Percentiles rank a stretch among this genome's conserved stretches.
These are phyloP conservation scores for Paraphaeosphaeria sporulosa DNA, from an alignment of 2,329 filamentous ascomycete species.

Conservation along the genomic window DNA sequence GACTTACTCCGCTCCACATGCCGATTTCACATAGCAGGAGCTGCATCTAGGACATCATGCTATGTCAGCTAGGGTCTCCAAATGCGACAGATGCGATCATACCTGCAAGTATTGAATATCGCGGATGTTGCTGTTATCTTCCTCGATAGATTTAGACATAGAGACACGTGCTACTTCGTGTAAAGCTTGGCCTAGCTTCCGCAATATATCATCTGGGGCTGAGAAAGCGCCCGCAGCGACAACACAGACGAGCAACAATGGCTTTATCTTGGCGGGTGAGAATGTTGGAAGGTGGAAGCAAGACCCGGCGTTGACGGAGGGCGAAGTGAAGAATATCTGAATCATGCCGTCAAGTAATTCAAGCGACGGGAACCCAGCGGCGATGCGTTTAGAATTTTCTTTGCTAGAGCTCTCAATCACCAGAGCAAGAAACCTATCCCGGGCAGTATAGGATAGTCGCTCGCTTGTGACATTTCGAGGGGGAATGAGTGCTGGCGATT, in stretches of 20 bases:
- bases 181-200: slow-evolving; percentile 65
- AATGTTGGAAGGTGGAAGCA: slow-evolving; percentile 71
- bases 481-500: slow-evolving; percentile 42
- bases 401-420: slow-evolving; percentile 66
- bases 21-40: slow-evolving; percentile 61
- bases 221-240: slow-evolving; percentile 67
- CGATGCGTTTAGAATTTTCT: slow-evolving; percentile 59
- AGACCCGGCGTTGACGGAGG: slow-evolving; percentile 63
- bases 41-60: slow-evolving; percentile 44
- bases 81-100: neutral
- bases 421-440: slow-evolving; percentile 69
- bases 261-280: slow-evolving; percentile 61
- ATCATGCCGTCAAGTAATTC: slow-evolving; percentile 68
- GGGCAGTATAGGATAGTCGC: slow-evolving; percentile 50
- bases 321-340: slow-evolving; percentile 66
- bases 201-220: slow-evolving; percentile 63
- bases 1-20: slow-evolving; percentile 66
- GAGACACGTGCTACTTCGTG: slow-evolving; percentile 58
- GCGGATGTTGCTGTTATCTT: slow-evolving; percentile 59
- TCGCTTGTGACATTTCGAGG: slow-evolving; percentile 52
- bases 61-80: neutral
- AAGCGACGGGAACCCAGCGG: slow-evolving; percentile 68
- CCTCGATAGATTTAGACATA: slow-evolving; percentile 53
- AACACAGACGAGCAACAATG: slow-evolving; percentile 68
- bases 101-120: slow-evolving; percentile 58